phyloP scores from a whole-genome alignment of 305 asterid genomes.

The Coffea humblotiana region DNA sequence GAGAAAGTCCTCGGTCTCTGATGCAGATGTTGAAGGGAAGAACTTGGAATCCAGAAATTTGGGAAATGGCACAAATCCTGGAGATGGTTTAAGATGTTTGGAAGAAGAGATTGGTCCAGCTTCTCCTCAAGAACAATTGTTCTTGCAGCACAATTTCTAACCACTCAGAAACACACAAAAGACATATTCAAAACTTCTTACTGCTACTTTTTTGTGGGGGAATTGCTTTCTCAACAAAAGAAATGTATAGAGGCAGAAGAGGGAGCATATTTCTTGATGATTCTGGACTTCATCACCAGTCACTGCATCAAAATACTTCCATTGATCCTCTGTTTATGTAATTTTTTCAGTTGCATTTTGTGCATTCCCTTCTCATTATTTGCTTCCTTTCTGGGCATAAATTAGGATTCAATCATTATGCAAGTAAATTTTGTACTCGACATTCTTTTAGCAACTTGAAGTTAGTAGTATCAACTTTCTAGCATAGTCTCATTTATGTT shows the following conservation, averaged over 20 bases:
- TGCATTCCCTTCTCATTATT: constrained; percentile 21
- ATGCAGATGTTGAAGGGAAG: constrained; percentile 69
- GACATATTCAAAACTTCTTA: constrained; percentile 1
- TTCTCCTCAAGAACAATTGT: constrained; percentile 79
- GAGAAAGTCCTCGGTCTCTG: constrained; percentile 73
- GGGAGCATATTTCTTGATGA: constrained; percentile 19
- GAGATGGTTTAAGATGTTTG: constrained; percentile 60
- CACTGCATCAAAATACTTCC: constrained; percentile 2
- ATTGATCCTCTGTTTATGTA: constrained; percentile 8
- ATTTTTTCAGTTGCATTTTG: constrained; percentile 2
- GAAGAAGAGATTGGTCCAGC: constrained; percentile 92
- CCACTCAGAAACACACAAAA: neutral
- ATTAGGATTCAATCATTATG: constrained; percentile 1
- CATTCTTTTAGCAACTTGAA: neutral
- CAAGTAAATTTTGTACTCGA: constrained; percentile 5
- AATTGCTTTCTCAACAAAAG: constrained; percentile 9
- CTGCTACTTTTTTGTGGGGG: neutral
- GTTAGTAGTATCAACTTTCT: neutral
- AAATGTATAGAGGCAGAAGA: constrained; percentile 27
- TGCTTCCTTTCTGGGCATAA: constrained; percentile 6
- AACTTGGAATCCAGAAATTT: constrained; percentile 42
- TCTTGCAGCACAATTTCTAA: constrained; percentile 73
- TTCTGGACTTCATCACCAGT: constrained; percentile 7
- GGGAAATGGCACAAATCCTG: constrained; percentile 34
- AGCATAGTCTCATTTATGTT: neutral